phyloP scores from a whole-genome alignment of 2,329 filamentous ascomycete genomes.

The Fusarium buharicum region DNA sequence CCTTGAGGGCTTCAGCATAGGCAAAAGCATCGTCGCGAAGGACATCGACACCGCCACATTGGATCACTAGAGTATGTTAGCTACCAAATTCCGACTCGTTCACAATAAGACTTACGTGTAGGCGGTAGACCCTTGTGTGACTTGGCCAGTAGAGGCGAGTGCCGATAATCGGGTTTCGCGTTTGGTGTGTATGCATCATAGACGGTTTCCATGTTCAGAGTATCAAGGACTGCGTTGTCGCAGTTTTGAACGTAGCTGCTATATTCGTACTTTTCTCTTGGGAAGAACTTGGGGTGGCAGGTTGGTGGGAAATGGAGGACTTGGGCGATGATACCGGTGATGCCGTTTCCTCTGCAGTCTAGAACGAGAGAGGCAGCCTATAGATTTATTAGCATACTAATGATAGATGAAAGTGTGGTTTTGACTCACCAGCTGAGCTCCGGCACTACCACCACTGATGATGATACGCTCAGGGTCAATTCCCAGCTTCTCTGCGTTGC shows the following conservation, averaged over 20 bases:
- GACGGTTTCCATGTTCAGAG: slow-evolving; percentile 16
- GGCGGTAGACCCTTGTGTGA: slow-evolving; percentile 30
- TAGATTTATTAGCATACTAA: neutral
- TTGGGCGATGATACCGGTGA: slow-evolving; percentile 39
- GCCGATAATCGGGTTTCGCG: slow-evolving; percentile 20
- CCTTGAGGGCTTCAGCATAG: slow-evolving; percentile 31
- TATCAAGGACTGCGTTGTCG: slow-evolving; percentile 17
- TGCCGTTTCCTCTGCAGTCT: slow-evolving; percentile 8
- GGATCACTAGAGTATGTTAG: slow-evolving; percentile 21
- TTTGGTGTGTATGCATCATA: slow-evolving; percentile 25
- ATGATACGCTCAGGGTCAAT: slow-evolving; percentile 37
- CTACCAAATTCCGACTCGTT: fast-evolving
- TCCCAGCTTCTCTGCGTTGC: slow-evolving; percentile 26
- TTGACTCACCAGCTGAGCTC: slow-evolving; percentile 29
- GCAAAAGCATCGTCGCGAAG: slow-evolving; percentile 39
- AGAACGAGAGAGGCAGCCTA: slow-evolving; percentile 37
- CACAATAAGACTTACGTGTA: slow-evolving; percentile 14
- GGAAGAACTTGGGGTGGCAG: slow-evolving; percentile 44
- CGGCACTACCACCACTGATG: slow-evolving; percentile 37
- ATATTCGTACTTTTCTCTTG: slow-evolving; percentile 36
- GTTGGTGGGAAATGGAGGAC: slow-evolving; percentile 33
- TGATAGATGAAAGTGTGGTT: fast-evolving
- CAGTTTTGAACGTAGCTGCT: slow-evolving; percentile 40
- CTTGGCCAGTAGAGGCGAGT: slow-evolving; percentile 38
- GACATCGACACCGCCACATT: slow-evolving; percentile 34